A percentile compares a stretch with the other conserved stretches of the same genome.
Conservation (phyloP, 805 yeast species). For the Myxozyma neglecta region DNA sequence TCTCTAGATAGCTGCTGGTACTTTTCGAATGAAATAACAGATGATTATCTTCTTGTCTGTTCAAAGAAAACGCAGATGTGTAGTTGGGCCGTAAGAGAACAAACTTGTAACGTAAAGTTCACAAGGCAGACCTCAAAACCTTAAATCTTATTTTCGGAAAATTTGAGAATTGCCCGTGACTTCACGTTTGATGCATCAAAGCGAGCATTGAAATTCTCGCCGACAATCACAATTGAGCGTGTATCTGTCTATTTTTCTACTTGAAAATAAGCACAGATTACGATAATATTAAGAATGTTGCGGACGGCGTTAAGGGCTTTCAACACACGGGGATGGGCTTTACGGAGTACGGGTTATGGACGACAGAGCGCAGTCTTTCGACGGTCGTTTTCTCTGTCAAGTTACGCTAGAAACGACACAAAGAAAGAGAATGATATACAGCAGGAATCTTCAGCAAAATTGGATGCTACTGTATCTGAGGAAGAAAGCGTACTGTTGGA, state of each 20-base stretch:
- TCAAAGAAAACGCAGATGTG: no score
- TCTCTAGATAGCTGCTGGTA: no score
- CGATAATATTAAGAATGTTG: not conserved
- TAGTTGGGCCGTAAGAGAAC: no score
- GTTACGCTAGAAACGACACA: not conserved
- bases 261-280: not conserved
- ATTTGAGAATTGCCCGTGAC: not conserved
- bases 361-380: not conserved
- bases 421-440: not conserved
- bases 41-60: no score
- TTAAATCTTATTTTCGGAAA: not conserved
- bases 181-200: not conserved
- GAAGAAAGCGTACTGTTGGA: not conserved
- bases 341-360: not conserved
- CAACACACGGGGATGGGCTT: not conserved
- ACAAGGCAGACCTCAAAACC: not conserved
- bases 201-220: not conserved
- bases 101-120: no score
- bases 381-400: not conserved
- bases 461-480: not conserved
- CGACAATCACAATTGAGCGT: not conserved
- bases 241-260: not conserved
- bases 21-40: no score
- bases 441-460: not conserved
- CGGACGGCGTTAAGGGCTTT: not conserved